These are phyloP conservation scores for Neofusicoccum sp. DNA, from an alignment of 2,329 filamentous ascomycete genomes.

Conservation along the genomic window DNA sequence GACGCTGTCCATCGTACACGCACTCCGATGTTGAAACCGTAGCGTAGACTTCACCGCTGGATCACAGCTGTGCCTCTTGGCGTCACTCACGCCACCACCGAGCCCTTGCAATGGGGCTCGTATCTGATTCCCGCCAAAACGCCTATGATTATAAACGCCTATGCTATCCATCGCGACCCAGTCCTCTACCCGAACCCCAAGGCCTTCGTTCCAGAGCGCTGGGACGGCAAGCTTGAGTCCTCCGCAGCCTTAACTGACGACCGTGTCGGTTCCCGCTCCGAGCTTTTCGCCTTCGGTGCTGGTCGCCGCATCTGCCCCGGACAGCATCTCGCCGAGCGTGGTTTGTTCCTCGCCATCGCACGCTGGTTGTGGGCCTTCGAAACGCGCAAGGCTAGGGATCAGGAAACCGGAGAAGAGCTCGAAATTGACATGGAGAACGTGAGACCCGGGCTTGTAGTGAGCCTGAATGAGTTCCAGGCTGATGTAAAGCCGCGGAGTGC, in stretches of 20 bases:
- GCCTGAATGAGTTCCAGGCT: conserved; percentile 25
- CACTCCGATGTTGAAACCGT: conserved; percentile 23
- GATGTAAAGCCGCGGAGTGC: conserved; percentile 26
- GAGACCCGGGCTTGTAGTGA: conserved; percentile 27
- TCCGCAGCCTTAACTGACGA: conserved; percentile 26
- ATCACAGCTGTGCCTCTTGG: conserved; percentile 25
- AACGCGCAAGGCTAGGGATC: conserved; percentile 9
- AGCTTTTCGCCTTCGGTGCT: conserved; percentile 42
- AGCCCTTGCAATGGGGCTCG: conserved; percentile 39
- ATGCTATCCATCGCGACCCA: conserved; percentile 36
- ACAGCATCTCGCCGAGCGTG: conserved; percentile 39
- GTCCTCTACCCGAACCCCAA: conserved; percentile 11
- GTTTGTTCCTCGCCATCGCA: conserved; percentile 34
- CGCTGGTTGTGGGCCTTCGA: conserved; percentile 40
- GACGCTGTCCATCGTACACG: conserved; percentile 21
- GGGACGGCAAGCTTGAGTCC: conserved; percentile 25
- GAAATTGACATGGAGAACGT: not conserved
- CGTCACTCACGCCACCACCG: conserved; percentile 39
- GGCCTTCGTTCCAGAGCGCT: conserved; percentile 23
- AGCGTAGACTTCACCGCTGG: not conserved
- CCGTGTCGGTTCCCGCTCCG: conserved; percentile 27
- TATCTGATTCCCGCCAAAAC: conserved; percentile 43
- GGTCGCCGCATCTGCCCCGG: conserved; percentile 42
- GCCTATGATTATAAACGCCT: conserved; percentile 41
- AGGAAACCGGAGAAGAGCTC: conserved; percentile 6